Evolutionary conservation across 2,329 filamentous ascomycete genomes (phyloP).

Genomic region (Fusarium multiceps): DNA sequence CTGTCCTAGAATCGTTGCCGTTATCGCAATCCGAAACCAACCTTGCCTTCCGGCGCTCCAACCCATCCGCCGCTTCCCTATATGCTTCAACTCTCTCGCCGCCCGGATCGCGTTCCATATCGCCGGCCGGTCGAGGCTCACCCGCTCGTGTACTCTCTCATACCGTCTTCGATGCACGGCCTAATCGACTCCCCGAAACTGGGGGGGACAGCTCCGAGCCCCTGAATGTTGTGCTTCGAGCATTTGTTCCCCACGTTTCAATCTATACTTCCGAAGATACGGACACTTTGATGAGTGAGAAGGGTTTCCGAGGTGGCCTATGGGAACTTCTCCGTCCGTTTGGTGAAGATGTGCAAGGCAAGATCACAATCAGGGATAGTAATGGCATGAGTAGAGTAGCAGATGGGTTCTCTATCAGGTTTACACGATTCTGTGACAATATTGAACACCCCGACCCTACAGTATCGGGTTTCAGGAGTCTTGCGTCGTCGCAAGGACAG

Average conservation of each 20-base stretch:
- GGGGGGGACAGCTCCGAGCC: constrained; percentile 64
- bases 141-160: constrained; percentile 67
- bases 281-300: constrained; percentile 80
- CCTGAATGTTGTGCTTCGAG: constrained; percentile 77
- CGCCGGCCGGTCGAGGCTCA: constrained; percentile 70
- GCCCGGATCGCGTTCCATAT: constrained; percentile 74
- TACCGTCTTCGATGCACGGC: constrained; percentile 66
- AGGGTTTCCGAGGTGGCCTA: constrained; percentile 85
- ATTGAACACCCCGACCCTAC: constrained; percentile 62
- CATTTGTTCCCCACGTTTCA: constrained; percentile 90
- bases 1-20: constrained; percentile 60
- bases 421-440: constrained; percentile 75
- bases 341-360: constrained; percentile 87
- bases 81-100: constrained; percentile 76
- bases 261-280: constrained; percentile 90
- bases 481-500: constrained; percentile 54
- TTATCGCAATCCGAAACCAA: constrained; percentile 64
- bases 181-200: constrained; percentile 58
- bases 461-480: constrained; percentile 44
- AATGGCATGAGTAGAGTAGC: constrained; percentile 83
- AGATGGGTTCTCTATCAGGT: constrained; percentile 91
- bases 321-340: constrained; percentile 90
- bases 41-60: constrained; percentile 65
- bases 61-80: constrained; percentile 69
- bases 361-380: constrained; percentile 90